These are phyloP conservation scores for Jacaranda copaia DNA, from an alignment of 257 asterid species.

Conservation along the genomic window DNA sequence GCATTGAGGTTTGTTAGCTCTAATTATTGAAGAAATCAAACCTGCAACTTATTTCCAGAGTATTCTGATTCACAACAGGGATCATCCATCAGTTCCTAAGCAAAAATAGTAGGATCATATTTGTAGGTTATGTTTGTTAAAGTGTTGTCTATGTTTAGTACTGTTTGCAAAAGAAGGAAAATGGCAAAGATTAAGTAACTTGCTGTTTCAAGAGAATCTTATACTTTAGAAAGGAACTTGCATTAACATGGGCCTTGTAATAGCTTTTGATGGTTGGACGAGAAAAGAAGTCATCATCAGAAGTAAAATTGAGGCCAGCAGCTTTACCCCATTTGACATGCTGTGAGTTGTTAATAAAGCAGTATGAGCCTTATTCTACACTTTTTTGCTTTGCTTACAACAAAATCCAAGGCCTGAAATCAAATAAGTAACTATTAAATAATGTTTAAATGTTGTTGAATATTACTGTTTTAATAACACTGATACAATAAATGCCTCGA, in stretches of 20 bases:
- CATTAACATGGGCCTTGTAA: no score
- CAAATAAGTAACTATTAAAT: no score
- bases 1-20: no score
- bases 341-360: conserved; percentile 77
- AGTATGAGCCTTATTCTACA: conserved; percentile 77
- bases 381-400: conserved; percentile 80
- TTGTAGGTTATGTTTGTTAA: conserved; percentile 79
- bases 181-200: no score
- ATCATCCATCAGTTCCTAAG: conserved; percentile 95
- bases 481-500: conserved; percentile 52
- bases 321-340: conserved; percentile 94
- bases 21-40: conserved; percentile 18
- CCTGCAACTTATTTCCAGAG: conserved; percentile 86
- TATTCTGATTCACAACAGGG: conserved; percentile 90
- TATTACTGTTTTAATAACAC: no score
- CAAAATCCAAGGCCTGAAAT: no score
- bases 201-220: no score
- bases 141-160: conserved; percentile 73
- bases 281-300: no score
- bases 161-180: no score
- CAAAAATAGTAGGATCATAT: conserved; percentile 87
- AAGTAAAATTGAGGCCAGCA: conserved; percentile 2
- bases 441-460: no score
- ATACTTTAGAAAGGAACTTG: no score
- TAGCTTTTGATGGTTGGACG: no score